These are phyloP conservation scores for Lactarius psammicola DNA, from an alignment of 768 basidiomycete species.

Conservation along the genomic window DNA sequence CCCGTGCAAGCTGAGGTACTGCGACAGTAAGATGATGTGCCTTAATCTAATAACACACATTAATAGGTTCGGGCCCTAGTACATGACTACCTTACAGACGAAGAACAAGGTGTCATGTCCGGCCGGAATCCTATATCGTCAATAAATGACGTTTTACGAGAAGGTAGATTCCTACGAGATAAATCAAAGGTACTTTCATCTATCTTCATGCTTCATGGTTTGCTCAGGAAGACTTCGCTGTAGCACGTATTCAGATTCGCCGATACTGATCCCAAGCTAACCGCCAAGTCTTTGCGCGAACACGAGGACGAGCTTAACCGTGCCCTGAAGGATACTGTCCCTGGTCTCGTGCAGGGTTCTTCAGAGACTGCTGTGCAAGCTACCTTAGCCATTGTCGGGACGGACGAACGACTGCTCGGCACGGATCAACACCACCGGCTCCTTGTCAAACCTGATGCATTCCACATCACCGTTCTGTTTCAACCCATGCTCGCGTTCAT, in stretches of 20 bases:
- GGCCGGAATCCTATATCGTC: slow-evolving; percentile 88
- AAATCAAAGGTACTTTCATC: slow-evolving; percentile 59
- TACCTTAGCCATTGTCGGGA: slow-evolving; percentile 56
- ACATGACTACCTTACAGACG: slow-evolving; percentile 89
- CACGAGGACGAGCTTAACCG: slow-evolving; percentile 85
- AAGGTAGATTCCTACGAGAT: slow-evolving; percentile 77
- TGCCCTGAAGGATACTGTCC: slow-evolving; percentile 86
- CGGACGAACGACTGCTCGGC: slow-evolving; percentile 73
- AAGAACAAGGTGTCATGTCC: slow-evolving; percentile 73
- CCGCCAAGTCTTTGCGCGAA: slow-evolving; percentile 61
- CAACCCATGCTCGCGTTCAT: slow-evolving; percentile 89
- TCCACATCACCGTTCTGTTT: slow-evolving; percentile 93
- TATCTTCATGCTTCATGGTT: not conserved
- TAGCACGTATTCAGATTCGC: slow-evolving; percentile 88
- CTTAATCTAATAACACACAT: slow-evolving; percentile 12
- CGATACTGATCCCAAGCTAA: slow-evolving; percentile 79
- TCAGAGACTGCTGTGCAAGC: slow-evolving; percentile 63
- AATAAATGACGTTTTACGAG: slow-evolving; percentile 90
- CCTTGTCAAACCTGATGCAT: slow-evolving; percentile 86
- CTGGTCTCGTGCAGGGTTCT: slow-evolving; percentile 80
- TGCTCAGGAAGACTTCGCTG: not conserved
- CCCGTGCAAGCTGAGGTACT: slow-evolving; percentile 85
- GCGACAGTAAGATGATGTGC: slow-evolving; percentile 22
- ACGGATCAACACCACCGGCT: slow-evolving; percentile 79
- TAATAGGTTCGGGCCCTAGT: slow-evolving; percentile 77